phyloP scores from a whole-genome alignment of 1,139 yeast species.

The Saccharomyces hybrid region DNA sequence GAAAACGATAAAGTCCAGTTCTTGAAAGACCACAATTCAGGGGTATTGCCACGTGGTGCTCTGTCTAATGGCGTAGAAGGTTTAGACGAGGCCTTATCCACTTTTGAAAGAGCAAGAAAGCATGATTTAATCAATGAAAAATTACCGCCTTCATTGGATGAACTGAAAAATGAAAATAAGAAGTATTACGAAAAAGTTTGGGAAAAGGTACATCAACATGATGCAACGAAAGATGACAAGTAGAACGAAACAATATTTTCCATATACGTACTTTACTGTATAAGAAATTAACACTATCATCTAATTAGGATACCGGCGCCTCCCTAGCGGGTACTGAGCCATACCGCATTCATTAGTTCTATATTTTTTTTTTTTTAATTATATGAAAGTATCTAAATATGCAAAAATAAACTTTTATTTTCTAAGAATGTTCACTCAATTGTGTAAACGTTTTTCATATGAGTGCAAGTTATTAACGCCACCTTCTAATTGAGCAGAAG shows the following conservation, averaged over 20 bases:
- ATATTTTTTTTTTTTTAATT: neutral
- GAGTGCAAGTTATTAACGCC: no score
- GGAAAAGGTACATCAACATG: constrained; percentile 2
- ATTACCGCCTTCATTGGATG: constrained; percentile 74
- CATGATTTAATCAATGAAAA: constrained; percentile 85
- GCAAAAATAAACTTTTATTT: neutral
- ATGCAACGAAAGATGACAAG: constrained; percentile 1
- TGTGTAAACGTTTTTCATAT: constrained; percentile 38
- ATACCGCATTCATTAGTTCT: neutral
- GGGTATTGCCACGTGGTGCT: constrained; percentile 80
- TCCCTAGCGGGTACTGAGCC: neutral
- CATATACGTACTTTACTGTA: neutral
- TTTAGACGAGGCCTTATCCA: constrained; percentile 55
- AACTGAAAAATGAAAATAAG: constrained; percentile 41
- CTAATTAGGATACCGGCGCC: neutral
- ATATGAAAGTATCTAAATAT: neutral
- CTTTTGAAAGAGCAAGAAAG: constrained; percentile 77
- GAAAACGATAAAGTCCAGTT: constrained; percentile 85
- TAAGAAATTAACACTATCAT: neutral
- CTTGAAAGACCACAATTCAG: constrained; percentile 61
- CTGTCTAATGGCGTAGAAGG: constrained; percentile 79
- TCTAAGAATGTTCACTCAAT: constrained; percentile 35
- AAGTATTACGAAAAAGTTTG: constrained; percentile 35
- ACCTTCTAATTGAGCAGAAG: no score
- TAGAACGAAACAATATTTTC: neutral